Conservation (phyloP, 2,329 filamentous ascomycete genomes). For the Exophiala phaeomuriformis region DNA sequence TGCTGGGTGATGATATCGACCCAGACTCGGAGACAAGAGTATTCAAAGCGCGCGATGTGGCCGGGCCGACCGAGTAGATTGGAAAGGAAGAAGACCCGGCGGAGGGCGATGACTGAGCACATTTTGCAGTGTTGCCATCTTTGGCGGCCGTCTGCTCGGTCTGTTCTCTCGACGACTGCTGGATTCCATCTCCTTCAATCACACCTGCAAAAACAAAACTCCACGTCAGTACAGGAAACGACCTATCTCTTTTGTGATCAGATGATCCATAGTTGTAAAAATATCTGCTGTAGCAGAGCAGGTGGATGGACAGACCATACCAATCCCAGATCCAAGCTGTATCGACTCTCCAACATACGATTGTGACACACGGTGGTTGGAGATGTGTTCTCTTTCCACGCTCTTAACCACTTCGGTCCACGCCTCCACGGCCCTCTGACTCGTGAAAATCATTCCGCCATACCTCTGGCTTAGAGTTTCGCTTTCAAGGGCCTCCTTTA, state of each 20-base stretch:
- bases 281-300: background rate
- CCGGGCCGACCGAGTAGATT: constrained; percentile 45
- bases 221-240: background rate
- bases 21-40: constrained; percentile 41
- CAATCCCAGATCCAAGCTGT: constrained; percentile 16
- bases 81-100: constrained; percentile 25
- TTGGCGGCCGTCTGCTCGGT: too few species aligned
- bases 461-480: constrained; percentile 33
- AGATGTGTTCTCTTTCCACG: constrained; percentile 17
- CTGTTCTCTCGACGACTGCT: too few species aligned
- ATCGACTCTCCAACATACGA: background rate
- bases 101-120: background rate
- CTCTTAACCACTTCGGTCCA: constrained; percentile 35
- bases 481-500: constrained; percentile 34
- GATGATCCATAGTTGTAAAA: too few species aligned
- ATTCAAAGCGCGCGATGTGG: constrained; percentile 58
- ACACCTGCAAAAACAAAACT: background rate
- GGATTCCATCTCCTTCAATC: background rate
- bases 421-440: constrained; percentile 43
- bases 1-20: background rate
- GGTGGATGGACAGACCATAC: constrained; percentile 25
- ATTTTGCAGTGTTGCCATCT: too few species aligned
- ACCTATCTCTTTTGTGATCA: too few species aligned
- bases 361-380: too few species aligned
- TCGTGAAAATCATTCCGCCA: constrained; percentile 45